Evolutionary conservation across 164 flowering plant genomes (phyloP), one percentile per base, ranked within the genome.

Genomic region (Vitis rotundifolia): DNA sequence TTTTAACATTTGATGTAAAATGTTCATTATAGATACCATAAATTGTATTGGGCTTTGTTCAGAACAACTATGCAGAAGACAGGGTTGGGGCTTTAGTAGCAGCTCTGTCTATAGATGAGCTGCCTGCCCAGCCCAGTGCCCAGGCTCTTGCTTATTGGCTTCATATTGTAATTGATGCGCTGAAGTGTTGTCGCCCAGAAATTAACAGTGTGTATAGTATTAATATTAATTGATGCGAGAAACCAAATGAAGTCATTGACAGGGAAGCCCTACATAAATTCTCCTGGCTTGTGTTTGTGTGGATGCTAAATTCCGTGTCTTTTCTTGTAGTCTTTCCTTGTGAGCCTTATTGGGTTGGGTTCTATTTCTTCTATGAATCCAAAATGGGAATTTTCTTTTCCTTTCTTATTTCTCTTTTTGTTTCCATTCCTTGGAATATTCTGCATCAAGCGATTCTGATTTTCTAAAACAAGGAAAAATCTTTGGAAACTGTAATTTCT

Each of bases 151-250:
- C 51, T 54, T 61, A 62, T 22, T 22, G 26, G 55, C 26, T n/a
- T 15, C 53, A 71, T 53, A 47, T 48, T 67, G 66, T 61, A 67
- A 73, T 22, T 53, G 51, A 64, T 13, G 47, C 8, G 56, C 55
- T 13, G 18, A 52, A 67, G 50, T 60, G 26, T 22, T 22, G 26
- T 22, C 28, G 26, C 65, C 16, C n/a, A 49, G 29, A 12, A 59
- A 59, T 44, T 67, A 62, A 22, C 26, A 14, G 12, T 47, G 52
- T 73, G 63, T 73, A 68, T 58, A 68, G 18, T 68, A 55, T 59
- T 61, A 31, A 3, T n/a, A 9, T 11, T 53, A 63, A 51, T 48
- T 55, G 56, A 63, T 57, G 3, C 48, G 37, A 22, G 47, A 58
- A 60, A 14, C 18, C 59, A 6, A 28, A 11, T 60, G 63, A 60